These are phyloP conservation scores for Pharnaceum exiguum DNA, from an alignment of 148 eudicot species.

Conservation along the genomic window DNA sequence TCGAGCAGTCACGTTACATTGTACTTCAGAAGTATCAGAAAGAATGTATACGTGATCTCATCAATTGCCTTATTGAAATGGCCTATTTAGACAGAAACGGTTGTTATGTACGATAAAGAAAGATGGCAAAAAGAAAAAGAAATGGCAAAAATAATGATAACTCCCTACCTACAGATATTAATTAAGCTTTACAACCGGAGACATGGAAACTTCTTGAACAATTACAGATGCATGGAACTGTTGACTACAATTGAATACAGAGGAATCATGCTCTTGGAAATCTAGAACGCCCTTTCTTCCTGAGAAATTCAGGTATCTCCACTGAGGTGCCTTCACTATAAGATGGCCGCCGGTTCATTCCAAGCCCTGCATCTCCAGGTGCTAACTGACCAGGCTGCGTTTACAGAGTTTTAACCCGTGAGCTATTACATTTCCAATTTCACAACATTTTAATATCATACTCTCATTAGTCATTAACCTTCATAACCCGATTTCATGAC, in stretches of 20 bases:
- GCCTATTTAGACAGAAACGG: conserved; percentile 12
- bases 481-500: conserved; percentile 12
- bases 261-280: conserved; percentile 68
- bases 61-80: conserved; percentile 7
- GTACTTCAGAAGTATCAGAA: neutral
- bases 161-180: conserved; percentile 21
- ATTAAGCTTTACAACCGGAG: conserved; percentile 11
- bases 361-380: conserved; percentile 47
- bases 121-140: conserved; percentile 10
- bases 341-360: conserved; percentile 55
- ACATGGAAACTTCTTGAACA: neutral
- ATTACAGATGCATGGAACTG: conserved; percentile 5
- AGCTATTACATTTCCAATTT: neutral
- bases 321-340: conserved; percentile 74
- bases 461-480: too few species aligned
- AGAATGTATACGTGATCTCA: conserved; percentile 2
- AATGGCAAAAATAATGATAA: conserved; percentile 1
- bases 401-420: neutral
- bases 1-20: too few species aligned
- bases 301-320: conserved; percentile 94
- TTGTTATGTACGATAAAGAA: conserved; percentile 29
- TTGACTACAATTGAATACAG: neutral
- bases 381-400: conserved; percentile 55
- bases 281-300: conserved; percentile 96
- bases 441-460: neutral